Percentiles rank a stretch among this genome's conserved stretches.
These are phyloP conservation scores for Globisporangium mamillatum DNA, from an alignment of 352 stramenopile genomes.

Conservation along the genomic window DNA sequence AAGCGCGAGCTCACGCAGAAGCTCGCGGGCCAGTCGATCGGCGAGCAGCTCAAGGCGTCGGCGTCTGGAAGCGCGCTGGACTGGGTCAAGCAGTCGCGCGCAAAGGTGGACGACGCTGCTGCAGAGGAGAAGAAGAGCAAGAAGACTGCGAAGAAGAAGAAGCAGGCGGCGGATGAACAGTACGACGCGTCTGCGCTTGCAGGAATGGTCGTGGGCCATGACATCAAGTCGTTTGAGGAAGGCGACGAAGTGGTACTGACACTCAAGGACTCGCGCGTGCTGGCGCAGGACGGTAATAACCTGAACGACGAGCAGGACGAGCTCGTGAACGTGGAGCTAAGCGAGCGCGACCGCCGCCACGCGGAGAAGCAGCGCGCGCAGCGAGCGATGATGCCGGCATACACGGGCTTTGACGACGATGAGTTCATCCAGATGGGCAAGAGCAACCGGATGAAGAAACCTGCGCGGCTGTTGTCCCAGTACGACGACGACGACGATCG, in stretches of 20 bases:
- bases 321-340: constrained; percentile 84
- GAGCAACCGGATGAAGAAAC: constrained; percentile 31
- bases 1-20: constrained; percentile 75
- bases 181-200: constrained; percentile 80
- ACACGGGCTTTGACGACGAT: constrained; percentile 95
- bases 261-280: constrained; percentile 88
- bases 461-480: constrained; percentile 64
- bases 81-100: constrained; percentile 66
- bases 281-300: constrained; percentile 79
- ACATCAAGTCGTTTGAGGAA: constrained; percentile 81
- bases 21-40: constrained; percentile 66
- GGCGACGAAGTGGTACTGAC: constrained; percentile 93
- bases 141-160: constrained; percentile 14
- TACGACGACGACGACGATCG: constrained; percentile 87
- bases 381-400: constrained; percentile 72
- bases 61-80: constrained; percentile 40
- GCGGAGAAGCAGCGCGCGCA: constrained; percentile 43
- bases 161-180: constrained; percentile 14
- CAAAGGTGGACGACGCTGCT: constrained; percentile 16
- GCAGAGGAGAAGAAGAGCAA: neutral
- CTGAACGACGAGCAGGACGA: constrained; percentile 79
- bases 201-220: constrained; percentile 90
- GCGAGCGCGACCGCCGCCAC: constrained; percentile 56
- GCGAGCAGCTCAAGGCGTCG: constrained; percentile 56
- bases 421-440: constrained; percentile 90